phyloP scores from a whole-genome alignment of 441 rosid species.

The Croton laevigatus region DNA sequence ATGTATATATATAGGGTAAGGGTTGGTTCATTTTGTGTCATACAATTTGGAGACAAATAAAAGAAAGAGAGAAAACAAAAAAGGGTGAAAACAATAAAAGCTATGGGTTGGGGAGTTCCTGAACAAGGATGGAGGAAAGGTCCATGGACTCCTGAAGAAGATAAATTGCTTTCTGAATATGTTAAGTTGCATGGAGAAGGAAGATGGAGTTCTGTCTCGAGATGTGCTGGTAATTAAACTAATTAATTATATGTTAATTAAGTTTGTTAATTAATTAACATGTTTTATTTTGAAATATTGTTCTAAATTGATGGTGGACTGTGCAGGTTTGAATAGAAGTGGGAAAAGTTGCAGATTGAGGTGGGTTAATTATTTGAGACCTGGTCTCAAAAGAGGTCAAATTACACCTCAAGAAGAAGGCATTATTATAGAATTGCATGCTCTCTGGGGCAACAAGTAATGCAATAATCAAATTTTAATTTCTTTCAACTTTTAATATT shows the following conservation, averaged over 20 bases:
- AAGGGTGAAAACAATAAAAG: conserved; percentile 1
- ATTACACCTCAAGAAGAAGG: conserved; percentile 76
- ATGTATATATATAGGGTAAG: conserved; percentile 18
- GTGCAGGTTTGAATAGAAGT: conserved; percentile 59
- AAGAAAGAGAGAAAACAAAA: no score
- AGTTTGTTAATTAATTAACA: no score
- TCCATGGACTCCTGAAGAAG: conserved; percentile 82
- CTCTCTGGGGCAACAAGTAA: conserved; percentile 85
- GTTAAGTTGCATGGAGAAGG: conserved; percentile 64
- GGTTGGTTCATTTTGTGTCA: conserved; percentile 27
- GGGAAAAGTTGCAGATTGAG: conserved; percentile 83
- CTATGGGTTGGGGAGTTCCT: conserved; percentile 43
- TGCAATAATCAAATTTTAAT: conserved; percentile 10
- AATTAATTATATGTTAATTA: background rate
- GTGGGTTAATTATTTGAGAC: conserved; percentile 84
- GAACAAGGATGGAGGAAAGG: conserved; percentile 72
- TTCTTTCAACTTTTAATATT: background rate
- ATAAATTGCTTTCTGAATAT: conserved; percentile 51
- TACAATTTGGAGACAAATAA: conserved; percentile 29
- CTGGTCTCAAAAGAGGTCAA: conserved; percentile 72
- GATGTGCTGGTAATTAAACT: conserved; percentile 41
- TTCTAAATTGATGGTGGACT: background rate
- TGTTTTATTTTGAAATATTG: background rate
- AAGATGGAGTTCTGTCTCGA: conserved; percentile 71
- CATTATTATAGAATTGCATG: conserved; percentile 70